Evolutionary conservation across 78 protist genomes (phyloP).

Genomic region (Polysphondylium violaceum): DNA sequence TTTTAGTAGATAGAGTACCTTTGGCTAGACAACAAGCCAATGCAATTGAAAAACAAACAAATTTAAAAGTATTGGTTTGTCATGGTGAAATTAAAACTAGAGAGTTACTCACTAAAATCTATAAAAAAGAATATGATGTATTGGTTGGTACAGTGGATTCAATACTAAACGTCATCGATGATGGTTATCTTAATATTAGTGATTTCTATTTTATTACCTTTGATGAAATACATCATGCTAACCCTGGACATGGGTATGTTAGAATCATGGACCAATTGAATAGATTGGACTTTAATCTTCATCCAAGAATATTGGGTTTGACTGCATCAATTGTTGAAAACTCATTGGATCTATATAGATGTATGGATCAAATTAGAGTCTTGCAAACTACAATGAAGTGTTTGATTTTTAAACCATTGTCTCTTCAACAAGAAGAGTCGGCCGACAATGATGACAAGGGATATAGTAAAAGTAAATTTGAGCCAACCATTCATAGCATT

Average conservation of each 20-base stretch:
- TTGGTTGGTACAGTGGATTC: constrained; percentile 28
- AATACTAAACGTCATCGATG: background rate
- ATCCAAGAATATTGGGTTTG: constrained; percentile 18
- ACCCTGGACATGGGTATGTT: constrained; percentile 27
- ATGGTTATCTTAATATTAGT: background rate
- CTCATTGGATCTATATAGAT: no score
- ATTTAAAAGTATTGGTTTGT: background rate
- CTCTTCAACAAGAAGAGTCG: no score
- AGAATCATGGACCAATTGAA: background rate
- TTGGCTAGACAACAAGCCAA: constrained; percentile 69
- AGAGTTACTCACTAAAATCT: background rate
- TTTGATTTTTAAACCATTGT: constrained; percentile 5
- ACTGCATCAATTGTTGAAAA: background rate
- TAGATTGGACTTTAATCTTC: background rate
- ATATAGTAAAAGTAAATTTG: no score
- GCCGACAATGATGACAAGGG: no score
- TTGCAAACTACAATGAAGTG: constrained; percentile 1
- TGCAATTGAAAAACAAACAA: background rate
- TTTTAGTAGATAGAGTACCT: constrained; percentile 22
- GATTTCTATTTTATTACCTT: constrained; percentile 55
- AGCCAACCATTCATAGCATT: no score
- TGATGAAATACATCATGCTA: constrained; percentile 83
- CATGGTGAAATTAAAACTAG: background rate
- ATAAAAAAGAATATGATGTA: constrained; percentile 2
- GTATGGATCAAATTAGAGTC: background rate